Evolutionary conservation across 257 asterid genomes (phyloP), one percentile per base, ranked within the genome.

Genomic region (Rehmannia glutinosa): DNA sequence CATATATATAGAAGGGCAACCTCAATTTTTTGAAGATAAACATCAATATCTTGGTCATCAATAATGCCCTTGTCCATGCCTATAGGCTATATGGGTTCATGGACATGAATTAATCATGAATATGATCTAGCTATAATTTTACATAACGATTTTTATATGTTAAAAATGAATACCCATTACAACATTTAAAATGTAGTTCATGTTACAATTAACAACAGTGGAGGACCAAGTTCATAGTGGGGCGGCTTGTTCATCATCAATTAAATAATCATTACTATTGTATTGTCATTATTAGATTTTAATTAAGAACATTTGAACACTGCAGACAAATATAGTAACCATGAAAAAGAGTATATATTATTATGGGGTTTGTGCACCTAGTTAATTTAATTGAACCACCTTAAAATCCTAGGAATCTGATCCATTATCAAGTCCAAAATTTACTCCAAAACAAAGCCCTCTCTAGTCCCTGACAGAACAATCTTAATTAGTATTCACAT

Each of bases 351-450:
- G 19, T 19, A 15, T 30, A n/a, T 27, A 23, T 27, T 15, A 38
- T 74, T 20, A 64, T 28, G 38, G 58, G 45, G 41, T 50, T 53
- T 62, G 35, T 28, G 16, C 23, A 12, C 10, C 47, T 62, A 16
- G 17, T 38, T 32, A 16, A 16, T 38, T 65, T 38, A 24, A 21
- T 53, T 35, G 58, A 53, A 43, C 33, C 51, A 50, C 56, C 65
- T 66, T 25, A 3, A 70, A 17, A 24, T 52, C 60, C 17, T 62
- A 63, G 69, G 81, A 73, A 67, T 58, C 64, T 56, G 71, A 66
- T 63, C 75, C 84, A 68, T 75, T 62, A 81, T 77, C 75, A 69
- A 67, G 74, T 78, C 77, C 83, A 62, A 72, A 64, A 77, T 66
- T 79, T 78, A 65, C 69, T 65, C 81, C 32, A 35, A 55, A 66